phyloP scores from a whole-genome alignment of 805 yeast species.

The Zygoascus flipseniorum region DNA sequence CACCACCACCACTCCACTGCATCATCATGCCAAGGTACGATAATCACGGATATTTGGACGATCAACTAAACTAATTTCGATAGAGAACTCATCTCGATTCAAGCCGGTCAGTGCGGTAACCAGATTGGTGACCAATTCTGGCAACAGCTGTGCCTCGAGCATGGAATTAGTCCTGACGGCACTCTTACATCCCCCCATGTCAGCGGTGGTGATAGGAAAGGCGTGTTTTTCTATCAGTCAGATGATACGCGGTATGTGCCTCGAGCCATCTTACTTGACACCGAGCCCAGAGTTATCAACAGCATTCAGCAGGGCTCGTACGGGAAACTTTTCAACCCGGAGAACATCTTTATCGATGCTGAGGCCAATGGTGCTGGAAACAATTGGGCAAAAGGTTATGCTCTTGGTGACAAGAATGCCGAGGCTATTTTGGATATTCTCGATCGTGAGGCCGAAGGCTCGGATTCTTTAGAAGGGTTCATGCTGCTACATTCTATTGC shows the following conservation, averaged over 20 bases:
- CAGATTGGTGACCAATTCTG: slow-evolving; percentile 91
- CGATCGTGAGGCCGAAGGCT: slow-evolving; percentile 82
- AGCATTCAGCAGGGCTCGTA: slow-evolving; percentile 45
- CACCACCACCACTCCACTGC: too few relatives aligned
- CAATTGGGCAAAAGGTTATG: slow-evolving; percentile 89
- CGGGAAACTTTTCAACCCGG: slow-evolving; percentile 67
- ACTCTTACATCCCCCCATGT: slow-evolving; percentile 32
- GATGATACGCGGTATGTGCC: slow-evolving; percentile 80
- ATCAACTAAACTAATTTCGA: slow-evolving; percentile 11
- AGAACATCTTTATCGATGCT: slow-evolving; percentile 70
- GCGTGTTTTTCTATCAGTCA: slow-evolving; percentile 69
- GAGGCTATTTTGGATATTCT: slow-evolving; percentile 77
- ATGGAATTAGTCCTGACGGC: slow-evolving; percentile 70
- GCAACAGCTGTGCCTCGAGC: slow-evolving; percentile 81
- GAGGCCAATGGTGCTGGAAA: slow-evolving; percentile 93
- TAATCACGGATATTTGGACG: not conserved
- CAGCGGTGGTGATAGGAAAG: slow-evolving; percentile 60
- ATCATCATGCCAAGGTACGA: slow-evolving; percentile 11
- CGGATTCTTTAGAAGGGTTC: slow-evolving; percentile 85
- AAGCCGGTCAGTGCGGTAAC: slow-evolving; percentile 88
- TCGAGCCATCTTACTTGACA: slow-evolving; percentile 72
- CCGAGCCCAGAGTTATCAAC: slow-evolving; percentile 77
- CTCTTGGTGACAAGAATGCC: slow-evolving; percentile 56
- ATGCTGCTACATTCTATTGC: slow-evolving; percentile 91
- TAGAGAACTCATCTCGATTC: slow-evolving; percentile 31